Evolutionary conservation across 2,329 filamentous ascomycete genomes (phyloP).

Genomic region (Dothistroma septosporum): DNA sequence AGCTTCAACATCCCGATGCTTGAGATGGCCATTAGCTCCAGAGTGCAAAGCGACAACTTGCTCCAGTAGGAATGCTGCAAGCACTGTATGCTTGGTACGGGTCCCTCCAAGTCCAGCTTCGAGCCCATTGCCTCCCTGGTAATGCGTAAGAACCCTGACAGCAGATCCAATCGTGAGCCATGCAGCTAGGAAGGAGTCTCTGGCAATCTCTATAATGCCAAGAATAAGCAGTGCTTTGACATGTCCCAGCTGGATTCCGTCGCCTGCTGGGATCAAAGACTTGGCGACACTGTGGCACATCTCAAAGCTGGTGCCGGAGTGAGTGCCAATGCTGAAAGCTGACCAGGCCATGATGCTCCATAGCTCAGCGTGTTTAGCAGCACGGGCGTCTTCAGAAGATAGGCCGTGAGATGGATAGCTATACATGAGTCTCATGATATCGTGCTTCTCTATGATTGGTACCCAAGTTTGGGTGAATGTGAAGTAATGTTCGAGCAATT

Average conservation of each 20-base stretch:
- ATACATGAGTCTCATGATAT: conserved; percentile 56
- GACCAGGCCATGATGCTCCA: conserved; percentile 45
- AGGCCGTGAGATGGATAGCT: conserved; percentile 48
- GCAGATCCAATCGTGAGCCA: conserved; percentile 64
- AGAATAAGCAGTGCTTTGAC: conserved; percentile 47
- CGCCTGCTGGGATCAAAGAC: conserved; percentile 18
- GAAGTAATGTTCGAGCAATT: conserved; percentile 68
- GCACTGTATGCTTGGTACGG: conserved; percentile 42
- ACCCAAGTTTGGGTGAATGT: conserved; percentile 74
- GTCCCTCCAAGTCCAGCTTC: conserved; percentile 10
- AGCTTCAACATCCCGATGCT: conserved; percentile 45
- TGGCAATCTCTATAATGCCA: conserved; percentile 59
- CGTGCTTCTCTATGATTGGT: conserved; percentile 65
- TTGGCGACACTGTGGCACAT: conserved; percentile 15
- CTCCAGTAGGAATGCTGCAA: conserved; percentile 62
- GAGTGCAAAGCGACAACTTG: conserved; percentile 53
- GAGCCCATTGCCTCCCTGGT: conserved; percentile 10
- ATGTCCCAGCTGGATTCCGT: conserved; percentile 38
- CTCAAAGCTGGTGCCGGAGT: conserved; percentile 1
- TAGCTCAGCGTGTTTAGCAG: conserved; percentile 42
- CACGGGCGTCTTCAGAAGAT: conserved; percentile 25
- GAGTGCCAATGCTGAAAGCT: conserved; percentile 28
- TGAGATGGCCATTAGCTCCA: conserved; percentile 50
- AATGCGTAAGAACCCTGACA: conserved; percentile 50
- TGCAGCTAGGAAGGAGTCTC: conserved; percentile 54